Conservation (phyloP, 768 basidiomycete genomes). For the Rhodotorula sphaerocarpa region DNA sequence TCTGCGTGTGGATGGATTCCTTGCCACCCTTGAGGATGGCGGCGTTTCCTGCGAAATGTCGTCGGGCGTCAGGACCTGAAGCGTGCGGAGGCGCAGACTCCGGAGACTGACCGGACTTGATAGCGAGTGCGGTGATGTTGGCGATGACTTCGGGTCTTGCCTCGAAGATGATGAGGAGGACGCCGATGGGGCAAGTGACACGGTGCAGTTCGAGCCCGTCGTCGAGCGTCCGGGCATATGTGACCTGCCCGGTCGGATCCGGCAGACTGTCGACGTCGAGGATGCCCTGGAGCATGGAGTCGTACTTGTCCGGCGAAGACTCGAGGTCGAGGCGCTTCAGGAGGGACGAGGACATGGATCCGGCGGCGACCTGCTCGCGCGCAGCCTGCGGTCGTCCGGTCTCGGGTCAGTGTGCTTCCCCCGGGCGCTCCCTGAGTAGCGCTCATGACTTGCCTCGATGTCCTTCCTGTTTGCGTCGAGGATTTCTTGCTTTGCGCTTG, state of each 20-base stretch:
- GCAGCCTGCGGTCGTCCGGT: conserved; percentile 47
- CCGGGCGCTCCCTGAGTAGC: too few species aligned
- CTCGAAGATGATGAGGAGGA: conserved; percentile 92
- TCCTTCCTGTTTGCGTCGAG: conserved; percentile 73
- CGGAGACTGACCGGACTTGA: conserved; percentile 72
- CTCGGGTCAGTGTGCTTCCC: too few species aligned
- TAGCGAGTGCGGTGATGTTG: conserved; percentile 89
- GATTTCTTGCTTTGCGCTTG: conserved; percentile 58
- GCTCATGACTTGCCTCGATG: conserved; percentile 52
- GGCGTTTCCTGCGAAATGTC: conserved; percentile 63
- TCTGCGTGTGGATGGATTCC: conserved; percentile 75
- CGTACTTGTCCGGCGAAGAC: conserved; percentile 73
- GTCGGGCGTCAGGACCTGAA: not conserved
- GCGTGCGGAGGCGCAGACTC: not conserved
- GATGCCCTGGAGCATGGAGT: conserved; percentile 84
- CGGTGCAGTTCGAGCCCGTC: conserved; percentile 80
- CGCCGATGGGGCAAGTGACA: conserved; percentile 92
- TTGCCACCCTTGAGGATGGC: conserved; percentile 97
- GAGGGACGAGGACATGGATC: conserved; percentile 71
- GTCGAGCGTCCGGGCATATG: conserved; percentile 84
- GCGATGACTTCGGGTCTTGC: conserved; percentile 95
- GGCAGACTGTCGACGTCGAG: conserved; percentile 74
- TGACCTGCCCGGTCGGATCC: conserved; percentile 75
- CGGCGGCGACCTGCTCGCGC: conserved; percentile 65
- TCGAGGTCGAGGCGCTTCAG: conserved; percentile 70